phyloP scores from a whole-genome alignment of 495 filamentous ascomycete genomes.

The Penicillium roqueforti region DNA sequence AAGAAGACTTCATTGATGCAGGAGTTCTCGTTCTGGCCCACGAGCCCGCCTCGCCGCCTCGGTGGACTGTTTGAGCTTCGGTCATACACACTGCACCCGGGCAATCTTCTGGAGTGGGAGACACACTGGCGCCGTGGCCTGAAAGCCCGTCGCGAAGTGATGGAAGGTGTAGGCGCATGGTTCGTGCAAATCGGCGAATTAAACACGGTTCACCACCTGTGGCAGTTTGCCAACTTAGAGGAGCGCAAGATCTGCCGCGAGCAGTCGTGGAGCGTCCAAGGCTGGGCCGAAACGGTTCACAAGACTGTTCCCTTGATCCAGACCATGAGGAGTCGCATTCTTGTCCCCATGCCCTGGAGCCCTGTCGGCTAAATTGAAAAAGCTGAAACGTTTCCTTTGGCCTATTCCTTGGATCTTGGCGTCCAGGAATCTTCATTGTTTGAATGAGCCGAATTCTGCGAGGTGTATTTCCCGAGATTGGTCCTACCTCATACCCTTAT shows the following conservation, averaged over 20 bases:
- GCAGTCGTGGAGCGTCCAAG: constrained; percentile 91
- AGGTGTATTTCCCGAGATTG: background rate
- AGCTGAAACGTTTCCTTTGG: background rate
- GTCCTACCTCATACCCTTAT: background rate
- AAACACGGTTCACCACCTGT: constrained; percentile 96
- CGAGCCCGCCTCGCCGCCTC: constrained; percentile 79
- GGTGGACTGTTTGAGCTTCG: constrained; percentile 95
- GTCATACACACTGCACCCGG: constrained; percentile 93
- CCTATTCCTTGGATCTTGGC: background rate
- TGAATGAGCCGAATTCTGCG: background rate
- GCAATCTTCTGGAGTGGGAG: constrained; percentile 96
- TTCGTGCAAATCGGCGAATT: constrained; percentile 97
- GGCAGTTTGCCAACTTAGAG: constrained; percentile 96
- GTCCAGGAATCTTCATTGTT: background rate
- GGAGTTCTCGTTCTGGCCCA: constrained; percentile 99
- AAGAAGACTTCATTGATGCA: constrained; percentile 95
- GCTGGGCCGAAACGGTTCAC: constrained; percentile 97
- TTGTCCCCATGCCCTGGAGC: constrained; percentile 95
- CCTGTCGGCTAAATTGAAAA: constrained; percentile 64
- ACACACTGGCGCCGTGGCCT: constrained; percentile 95
- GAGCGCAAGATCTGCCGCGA: constrained; percentile 88
- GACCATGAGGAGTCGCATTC: constrained; percentile 87
- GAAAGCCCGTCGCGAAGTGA: constrained; percentile 84
- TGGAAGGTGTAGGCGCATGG: constrained; percentile 98
- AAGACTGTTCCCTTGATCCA: constrained; percentile 97